These are phyloP conservation scores for Colletotrichum paranaense DNA, from an alignment of 2,329 filamentous ascomycete species.

Conservation along the genomic window DNA sequence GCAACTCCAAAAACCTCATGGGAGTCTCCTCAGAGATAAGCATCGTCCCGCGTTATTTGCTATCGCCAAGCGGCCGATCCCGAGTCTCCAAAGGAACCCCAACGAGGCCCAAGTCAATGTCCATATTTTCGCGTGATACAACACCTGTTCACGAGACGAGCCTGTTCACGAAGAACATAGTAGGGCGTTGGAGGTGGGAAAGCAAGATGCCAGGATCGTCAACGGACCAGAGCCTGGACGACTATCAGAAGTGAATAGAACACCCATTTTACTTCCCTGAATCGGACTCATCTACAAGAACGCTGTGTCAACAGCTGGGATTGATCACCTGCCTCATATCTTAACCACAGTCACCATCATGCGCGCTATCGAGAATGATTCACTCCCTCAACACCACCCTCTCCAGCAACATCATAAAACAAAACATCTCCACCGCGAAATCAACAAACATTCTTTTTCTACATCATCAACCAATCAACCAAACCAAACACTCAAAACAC, in stretches of 20 bases:
- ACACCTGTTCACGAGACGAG: not conserved
- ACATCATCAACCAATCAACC: not conserved
- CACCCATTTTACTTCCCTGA: not conserved
- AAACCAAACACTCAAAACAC: not conserved
- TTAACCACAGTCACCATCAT: not conserved
- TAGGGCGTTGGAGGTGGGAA: not conserved
- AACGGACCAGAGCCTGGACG: not conserved
- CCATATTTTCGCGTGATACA: too few relatives aligned
- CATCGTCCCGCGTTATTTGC: too few relatives aligned
- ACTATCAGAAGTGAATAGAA: not conserved
- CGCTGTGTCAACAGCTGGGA: not conserved
- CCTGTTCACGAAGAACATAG: not conserved
- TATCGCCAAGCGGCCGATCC: not conserved
- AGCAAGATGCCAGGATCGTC: not conserved
- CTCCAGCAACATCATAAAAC: not conserved
- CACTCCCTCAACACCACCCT: not conserved
- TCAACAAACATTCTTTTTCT: not conserved
- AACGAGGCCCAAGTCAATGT: not conserved
- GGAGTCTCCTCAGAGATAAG: too few relatives aligned
- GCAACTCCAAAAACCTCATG: not conserved
- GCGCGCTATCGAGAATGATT: not conserved
- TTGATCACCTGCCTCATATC: not conserved
- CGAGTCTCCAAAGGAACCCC: rapidly evolving
- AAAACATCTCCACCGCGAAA: not conserved
- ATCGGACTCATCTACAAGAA: not conserved